A percentile compares a stretch with the other conserved stretches of the same genome.
Conservation (phyloP, 352 stramenopile species). For the Phytophthora podocarpi region DNA sequence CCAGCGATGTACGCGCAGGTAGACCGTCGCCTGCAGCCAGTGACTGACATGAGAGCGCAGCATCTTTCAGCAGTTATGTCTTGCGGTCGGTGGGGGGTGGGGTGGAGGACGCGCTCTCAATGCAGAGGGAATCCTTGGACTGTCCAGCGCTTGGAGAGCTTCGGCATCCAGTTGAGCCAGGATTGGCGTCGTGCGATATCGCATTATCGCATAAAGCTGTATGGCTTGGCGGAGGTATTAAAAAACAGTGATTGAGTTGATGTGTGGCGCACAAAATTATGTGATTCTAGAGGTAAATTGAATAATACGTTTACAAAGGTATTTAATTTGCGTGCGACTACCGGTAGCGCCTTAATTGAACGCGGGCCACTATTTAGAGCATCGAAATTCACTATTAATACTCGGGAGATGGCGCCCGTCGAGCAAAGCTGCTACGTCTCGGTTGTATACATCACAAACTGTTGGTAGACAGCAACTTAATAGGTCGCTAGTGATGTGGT, state of each 20-base stretch:
- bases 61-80: slow-evolving; percentile 1
- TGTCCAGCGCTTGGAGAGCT: slow-evolving; percentile 6
- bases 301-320: not conserved
- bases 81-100: not conserved
- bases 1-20: slow-evolving; percentile 50
- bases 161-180: slow-evolving; percentile 4
- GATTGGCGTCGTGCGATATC: slow-evolving; percentile 2
- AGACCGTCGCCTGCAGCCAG: slow-evolving; percentile 45
- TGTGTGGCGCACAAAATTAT: too few species aligned
- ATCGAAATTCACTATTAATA: too few species aligned
- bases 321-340: not conserved
- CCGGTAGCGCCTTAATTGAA: not conserved
- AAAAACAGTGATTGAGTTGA: not conserved
- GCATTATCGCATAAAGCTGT: slow-evolving; percentile 8
- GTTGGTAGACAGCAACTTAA: too few species aligned
- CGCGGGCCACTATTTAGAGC: not conserved
- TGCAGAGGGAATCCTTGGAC: not conserved
- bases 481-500: too few species aligned
- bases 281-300: too few species aligned
- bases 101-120: not conserved
- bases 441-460: too few species aligned
- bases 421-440: too few species aligned
- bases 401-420: too few species aligned
- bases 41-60: slow-evolving; percentile 16
- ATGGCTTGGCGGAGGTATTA: not conserved